phyloP scores from a whole-genome alignment of 106 monocot species.

The Triglochin maritima region DNA sequence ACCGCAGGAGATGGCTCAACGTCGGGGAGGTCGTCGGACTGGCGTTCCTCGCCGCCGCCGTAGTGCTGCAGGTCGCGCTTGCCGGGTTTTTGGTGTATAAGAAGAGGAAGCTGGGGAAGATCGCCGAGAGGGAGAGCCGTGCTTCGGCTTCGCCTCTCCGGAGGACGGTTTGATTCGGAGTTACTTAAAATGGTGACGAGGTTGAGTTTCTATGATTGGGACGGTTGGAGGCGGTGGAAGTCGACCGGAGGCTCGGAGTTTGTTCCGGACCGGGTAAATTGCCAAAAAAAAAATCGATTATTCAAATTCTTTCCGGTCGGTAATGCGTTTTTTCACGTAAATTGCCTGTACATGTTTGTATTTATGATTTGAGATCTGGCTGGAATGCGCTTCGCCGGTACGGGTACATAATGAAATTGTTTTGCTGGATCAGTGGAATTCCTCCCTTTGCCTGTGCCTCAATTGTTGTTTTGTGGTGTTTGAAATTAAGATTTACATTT shows the following conservation, averaged over 20 bases:
- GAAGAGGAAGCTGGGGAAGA: constrained; percentile 1
- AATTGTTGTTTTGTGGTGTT: too few species aligned
- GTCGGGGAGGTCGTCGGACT: not conserved
- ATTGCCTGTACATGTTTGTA: too few species aligned
- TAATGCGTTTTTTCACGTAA: too few species aligned
- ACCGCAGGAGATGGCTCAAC: not conserved
- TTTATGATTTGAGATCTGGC: too few species aligned
- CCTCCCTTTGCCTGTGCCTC: too few species aligned
- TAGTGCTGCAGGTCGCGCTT: not conserved
- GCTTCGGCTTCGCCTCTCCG: not conserved
- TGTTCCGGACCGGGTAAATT: too few species aligned
- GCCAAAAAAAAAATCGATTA: too few species aligned
- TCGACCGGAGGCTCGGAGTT: not conserved
- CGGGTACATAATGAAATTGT: too few species aligned
- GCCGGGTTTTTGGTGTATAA: constrained; percentile 2
- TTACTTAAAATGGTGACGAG: not conserved
- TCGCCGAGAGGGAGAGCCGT: not conserved
- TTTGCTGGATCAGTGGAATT: too few species aligned
- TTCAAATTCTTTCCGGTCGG: too few species aligned
- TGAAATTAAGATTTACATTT: too few species aligned
- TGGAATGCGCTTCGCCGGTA: too few species aligned
- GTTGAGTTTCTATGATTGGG: not conserved
- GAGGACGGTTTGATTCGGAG: not conserved
- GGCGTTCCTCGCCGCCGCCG: not conserved
- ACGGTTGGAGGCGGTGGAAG: not conserved